phyloP scores from a whole-genome alignment of 2,329 filamentous ascomycete species.

The Fusarium odoratissimum region DNA sequence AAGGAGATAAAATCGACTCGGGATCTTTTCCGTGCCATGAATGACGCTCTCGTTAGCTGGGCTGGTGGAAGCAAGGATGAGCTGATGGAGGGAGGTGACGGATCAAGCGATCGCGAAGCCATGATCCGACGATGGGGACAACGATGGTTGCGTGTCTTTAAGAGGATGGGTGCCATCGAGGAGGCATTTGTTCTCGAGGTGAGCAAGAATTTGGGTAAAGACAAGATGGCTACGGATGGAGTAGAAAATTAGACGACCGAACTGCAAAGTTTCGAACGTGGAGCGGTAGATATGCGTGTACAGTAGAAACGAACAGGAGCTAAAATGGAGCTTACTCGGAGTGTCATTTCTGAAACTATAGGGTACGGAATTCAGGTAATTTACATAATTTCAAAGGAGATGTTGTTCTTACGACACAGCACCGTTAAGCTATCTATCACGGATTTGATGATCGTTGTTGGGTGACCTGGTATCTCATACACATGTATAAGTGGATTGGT shows the following conservation, averaged over 20 bases:
- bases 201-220: constrained; percentile 38
- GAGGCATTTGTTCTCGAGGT: constrained; percentile 70
- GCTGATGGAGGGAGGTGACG: constrained; percentile 76
- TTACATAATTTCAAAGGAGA: not conserved
- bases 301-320: constrained; percentile 17
- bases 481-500: not conserved
- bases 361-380: not conserved
- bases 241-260: constrained; percentile 34
- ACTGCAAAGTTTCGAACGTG: constrained; percentile 24
- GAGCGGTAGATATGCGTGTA: constrained; percentile 9
- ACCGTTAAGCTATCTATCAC: not conserved
- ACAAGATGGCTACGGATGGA: constrained; percentile 34
- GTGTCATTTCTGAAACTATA: not conserved
- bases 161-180: constrained; percentile 84
- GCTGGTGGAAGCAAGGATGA: constrained; percentile 79
- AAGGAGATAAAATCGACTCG: constrained; percentile 80
- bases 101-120: constrained; percentile 67
- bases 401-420: not conserved
- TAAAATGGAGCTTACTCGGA: constrained; percentile 18
- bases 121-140: constrained; percentile 83
- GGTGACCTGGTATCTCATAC: too few species aligned
- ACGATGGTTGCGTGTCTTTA: constrained; percentile 88
- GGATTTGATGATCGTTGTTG: not conserved
- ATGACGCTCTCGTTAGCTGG: constrained; percentile 80
- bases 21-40: constrained; percentile 82